Evolutionary conservation across 106 monocot species (phyloP), one percentile per base, ranked within the genome.

Genomic region (Platanthera zijinensis): DNA sequence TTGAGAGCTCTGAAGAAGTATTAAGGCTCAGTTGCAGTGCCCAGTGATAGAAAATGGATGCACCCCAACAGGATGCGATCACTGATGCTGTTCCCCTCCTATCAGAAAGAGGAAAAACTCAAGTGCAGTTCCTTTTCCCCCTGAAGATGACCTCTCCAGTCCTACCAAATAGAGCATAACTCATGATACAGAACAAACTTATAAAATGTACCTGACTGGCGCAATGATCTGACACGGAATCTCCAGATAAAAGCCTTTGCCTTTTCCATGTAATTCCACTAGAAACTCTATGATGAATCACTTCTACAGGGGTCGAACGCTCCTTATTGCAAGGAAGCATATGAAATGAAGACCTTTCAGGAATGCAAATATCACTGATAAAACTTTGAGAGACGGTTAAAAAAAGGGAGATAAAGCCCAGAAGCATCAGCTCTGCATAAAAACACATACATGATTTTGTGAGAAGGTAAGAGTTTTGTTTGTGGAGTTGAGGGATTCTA

Each of bases 271-370:
- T 51, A 72, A 51, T 50, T 50, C 22, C 51, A 51, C 10, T 51
- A 51, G 51, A 51, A 21, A 51, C 5, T 19, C 10, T 19, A 51
- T 72, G 22, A 72, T 71, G 70, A 12, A 72, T 22, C 13, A 72
- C 19, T 72, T 72, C 72, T 14, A 51, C 72, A 22, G 46, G 50
- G 22, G 21, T 21, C n/a, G 18, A 51, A 15, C 22, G 21, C 18
- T 72, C 72, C 72, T 72, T 72, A 10, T 10, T 51, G 22, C 72
- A 72, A 72, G 72, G 72, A 51, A 72, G 51, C 72, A 72, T 72
- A 39, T 75, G 56, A 54, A 57, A 75, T 56, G 74, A 54, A 75
- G 49, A 54, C 54, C 56, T 46, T 75, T n/a, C 28, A 54, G 39
- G 74, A 32, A 75, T 75, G 54, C 74, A 75, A 57, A 54, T 75